A percentile compares a stretch with the other conserved stretches of the same genome.
Conservation (phyloP, 192 early-diverging fungal species). For the Dissophora ornata region DNA sequence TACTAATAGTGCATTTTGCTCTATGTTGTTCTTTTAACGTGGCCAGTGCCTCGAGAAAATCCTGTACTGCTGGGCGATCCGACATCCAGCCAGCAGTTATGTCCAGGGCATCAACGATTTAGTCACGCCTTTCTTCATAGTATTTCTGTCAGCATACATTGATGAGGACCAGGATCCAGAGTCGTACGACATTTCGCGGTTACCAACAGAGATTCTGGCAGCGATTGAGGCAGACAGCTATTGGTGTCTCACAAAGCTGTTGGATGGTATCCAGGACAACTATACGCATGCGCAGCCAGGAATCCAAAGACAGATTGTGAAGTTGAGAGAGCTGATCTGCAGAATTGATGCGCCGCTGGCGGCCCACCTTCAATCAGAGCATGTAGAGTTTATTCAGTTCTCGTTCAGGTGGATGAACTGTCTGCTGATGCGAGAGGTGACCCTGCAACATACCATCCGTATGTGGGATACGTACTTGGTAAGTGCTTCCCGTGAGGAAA, state of each 20-base stretch:
- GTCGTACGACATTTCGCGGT: slow-evolving; percentile 59
- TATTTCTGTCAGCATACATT: slow-evolving; percentile 83
- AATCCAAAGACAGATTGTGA: slow-evolving; percentile 90
- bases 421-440: slow-evolving; percentile 95
- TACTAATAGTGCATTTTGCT: background rate
- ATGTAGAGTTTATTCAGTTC: slow-evolving; percentile 98
- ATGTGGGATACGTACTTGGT: slow-evolving; percentile 99
- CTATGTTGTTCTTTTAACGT: background rate
- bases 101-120: slow-evolving; percentile 99
- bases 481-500: too few relatives aligned
- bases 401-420: slow-evolving; percentile 99
- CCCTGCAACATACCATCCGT: slow-evolving; percentile 86
- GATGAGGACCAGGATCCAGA: slow-evolving; percentile 69
- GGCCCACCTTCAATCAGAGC: slow-evolving; percentile 85
- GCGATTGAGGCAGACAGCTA: slow-evolving; percentile 95
- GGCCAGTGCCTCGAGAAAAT: slow-evolving; percentile 87
- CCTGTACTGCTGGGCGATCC: slow-evolving; percentile 96
- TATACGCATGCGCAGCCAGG: slow-evolving; percentile 98
- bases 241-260: slow-evolving; percentile 95
- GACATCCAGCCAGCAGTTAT: slow-evolving; percentile 98
- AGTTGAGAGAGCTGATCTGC: slow-evolving; percentile 90
- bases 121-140: slow-evolving; percentile 95
- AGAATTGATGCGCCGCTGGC: slow-evolving; percentile 92
- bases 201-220: slow-evolving; percentile 65
- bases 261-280: slow-evolving; percentile 99